Conservation (phyloP, 2,329 filamentous ascomycete species). For the Phoma sp. region DNA sequence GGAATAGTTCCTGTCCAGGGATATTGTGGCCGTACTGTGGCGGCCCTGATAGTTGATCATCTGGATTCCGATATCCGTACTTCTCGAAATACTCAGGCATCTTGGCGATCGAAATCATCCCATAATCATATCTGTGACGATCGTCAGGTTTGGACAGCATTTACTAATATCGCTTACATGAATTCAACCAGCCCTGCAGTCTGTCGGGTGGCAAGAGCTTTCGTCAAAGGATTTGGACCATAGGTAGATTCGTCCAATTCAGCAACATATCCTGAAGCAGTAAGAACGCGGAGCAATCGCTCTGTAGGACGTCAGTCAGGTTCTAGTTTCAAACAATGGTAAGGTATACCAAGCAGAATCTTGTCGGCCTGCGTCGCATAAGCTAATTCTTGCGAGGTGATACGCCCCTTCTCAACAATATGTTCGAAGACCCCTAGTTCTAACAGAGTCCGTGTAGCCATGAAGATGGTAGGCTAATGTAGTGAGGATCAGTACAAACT, state of each 20-base stretch:
- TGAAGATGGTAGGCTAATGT: conserved; percentile 4
- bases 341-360: conserved; percentile 3
- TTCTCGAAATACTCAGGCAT: conserved; percentile 29
- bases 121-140: background rate
- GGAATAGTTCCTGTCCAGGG: background rate
- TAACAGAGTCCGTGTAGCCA: conserved; percentile 2
- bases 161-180: background rate
- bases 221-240: background rate
- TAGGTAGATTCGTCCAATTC: conserved; percentile 5
- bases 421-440: conserved; percentile 5
- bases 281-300: conserved; percentile 6
- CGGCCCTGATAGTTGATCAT: conserved; percentile 27
- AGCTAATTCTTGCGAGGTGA: conserved; percentile 8
- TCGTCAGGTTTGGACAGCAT: background rate
- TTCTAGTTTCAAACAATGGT: background rate
- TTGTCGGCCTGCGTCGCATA: conserved; percentile 1
- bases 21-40: conserved; percentile 22
- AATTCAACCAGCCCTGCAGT: conserved; percentile 9
- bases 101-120: conserved; percentile 12
- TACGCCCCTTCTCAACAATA: background rate
- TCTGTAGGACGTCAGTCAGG: background rate
- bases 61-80: conserved; percentile 27
- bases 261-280: conserved; percentile 7
- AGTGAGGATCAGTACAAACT: background rate
- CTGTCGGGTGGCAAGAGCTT: conserved; percentile 3